A percentile compares a stretch with the other conserved stretches of the same genome.
phyloP scores from a whole-genome alignment of 2,329 filamentous ascomycete species.

The Clonostachys rhizophaga region DNA sequence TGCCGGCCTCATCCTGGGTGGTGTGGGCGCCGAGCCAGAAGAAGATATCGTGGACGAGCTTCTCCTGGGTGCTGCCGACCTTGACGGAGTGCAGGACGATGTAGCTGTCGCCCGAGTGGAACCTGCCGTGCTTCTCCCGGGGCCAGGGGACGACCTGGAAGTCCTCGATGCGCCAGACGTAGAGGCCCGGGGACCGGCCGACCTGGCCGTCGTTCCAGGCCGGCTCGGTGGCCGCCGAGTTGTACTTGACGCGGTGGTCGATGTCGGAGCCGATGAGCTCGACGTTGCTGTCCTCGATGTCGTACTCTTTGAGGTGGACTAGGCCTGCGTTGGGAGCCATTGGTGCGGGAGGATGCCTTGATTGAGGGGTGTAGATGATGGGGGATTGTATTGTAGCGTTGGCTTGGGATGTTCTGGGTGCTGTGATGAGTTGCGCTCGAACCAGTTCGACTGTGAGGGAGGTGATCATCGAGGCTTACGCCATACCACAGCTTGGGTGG shows the following conservation, averaged over 20 bases:
- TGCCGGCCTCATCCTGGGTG: slow-evolving; percentile 64
- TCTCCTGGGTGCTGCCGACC: slow-evolving; percentile 31
- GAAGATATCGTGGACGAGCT: slow-evolving; percentile 59
- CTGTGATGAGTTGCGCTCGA: no score
- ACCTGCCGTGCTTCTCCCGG: slow-evolving; percentile 49
- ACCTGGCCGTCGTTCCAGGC: slow-evolving; percentile 60
- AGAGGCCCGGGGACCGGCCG: slow-evolving; percentile 47
- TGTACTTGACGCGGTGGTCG: slow-evolving; percentile 65
- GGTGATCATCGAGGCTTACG: no score
- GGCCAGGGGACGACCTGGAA: slow-evolving; percentile 63
- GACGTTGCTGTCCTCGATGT: slow-evolving; percentile 65
- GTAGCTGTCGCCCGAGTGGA: slow-evolving; percentile 66
- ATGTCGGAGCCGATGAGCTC: slow-evolving; percentile 59
- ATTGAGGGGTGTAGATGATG: neutral
- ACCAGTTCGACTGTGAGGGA: no score
- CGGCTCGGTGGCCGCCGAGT: slow-evolving; percentile 59
- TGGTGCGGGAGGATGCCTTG: neutral
- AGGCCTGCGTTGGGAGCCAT: slow-evolving; percentile 61
- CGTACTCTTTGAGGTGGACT: slow-evolving; percentile 59
- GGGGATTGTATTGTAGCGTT: neutral
- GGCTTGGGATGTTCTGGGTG: no score
- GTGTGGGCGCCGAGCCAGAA: slow-evolving; percentile 66
- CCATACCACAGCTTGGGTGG: no score
- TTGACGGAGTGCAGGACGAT: slow-evolving; percentile 59
- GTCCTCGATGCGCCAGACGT: slow-evolving; percentile 63